Conservation (phyloP, 352 stramenopile genomes). For the Aphanomyces astaci region DNA sequence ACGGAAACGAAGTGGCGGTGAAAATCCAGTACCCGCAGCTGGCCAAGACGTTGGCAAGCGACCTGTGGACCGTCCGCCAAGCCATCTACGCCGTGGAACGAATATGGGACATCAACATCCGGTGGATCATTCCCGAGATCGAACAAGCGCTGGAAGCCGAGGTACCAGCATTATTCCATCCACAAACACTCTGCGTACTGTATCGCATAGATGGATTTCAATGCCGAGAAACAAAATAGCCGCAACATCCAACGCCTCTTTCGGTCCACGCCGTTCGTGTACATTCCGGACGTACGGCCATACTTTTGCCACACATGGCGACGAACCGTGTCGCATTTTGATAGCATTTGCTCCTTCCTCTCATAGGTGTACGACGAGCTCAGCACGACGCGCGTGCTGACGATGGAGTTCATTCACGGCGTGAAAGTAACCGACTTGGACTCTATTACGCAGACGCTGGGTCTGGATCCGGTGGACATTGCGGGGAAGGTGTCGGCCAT, state of each 20-base stretch:
- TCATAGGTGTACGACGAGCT: slow-evolving; percentile 63
- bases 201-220: slow-evolving; percentile 76
- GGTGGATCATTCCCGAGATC: slow-evolving; percentile 96
- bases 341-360: no score
- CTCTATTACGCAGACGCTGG: slow-evolving; percentile 59
- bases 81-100: slow-evolving; percentile 53
- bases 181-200: no score
- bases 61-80: slow-evolving; percentile 66
- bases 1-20: slow-evolving; percentile 88
- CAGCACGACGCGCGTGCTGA: slow-evolving; percentile 87
- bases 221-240: slow-evolving; percentile 77
- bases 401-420: slow-evolving; percentile 96
- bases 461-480: slow-evolving; percentile 75
- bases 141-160: slow-evolving; percentile 62
- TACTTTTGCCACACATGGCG: no score
- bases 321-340: no score
- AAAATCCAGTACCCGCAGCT: slow-evolving; percentile 94
- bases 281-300: slow-evolving; percentile 67
- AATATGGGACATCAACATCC: slow-evolving; percentile 87
- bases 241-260: slow-evolving; percentile 54
- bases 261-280: slow-evolving; percentile 42
- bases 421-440: slow-evolving; percentile 89
- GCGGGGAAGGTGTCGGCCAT: slow-evolving; percentile 85
- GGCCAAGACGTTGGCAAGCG: slow-evolving; percentile 57
- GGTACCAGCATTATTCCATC: no score